Evolutionary conservation across 2,329 filamentous ascomycete genomes (phyloP).

Genomic region (Trichoderma guizhouense): DNA sequence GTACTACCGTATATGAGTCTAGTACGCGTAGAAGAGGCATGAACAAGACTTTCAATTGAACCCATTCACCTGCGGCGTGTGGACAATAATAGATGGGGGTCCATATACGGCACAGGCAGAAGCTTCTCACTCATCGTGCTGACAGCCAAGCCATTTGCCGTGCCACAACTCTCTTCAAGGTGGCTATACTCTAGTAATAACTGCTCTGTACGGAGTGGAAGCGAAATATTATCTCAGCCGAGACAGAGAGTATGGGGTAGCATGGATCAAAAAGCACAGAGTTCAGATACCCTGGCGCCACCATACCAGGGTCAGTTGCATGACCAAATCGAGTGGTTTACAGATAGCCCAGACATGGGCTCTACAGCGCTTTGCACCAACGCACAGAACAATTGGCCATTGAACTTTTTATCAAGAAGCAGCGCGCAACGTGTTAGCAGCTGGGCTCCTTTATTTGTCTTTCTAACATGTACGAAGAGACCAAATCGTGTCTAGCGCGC

Average conservation of each 20-base stretch:
- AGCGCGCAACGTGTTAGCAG: not conserved
- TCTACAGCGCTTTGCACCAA: not conserved
- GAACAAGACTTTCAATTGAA: not conserved
- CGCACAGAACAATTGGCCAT: not conserved
- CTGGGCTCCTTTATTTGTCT: not conserved
- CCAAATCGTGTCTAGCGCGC: not conserved
- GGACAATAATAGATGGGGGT: not conserved
- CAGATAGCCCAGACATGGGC: not conserved
- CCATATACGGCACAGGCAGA: not conserved
- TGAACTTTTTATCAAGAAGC: not conserved
- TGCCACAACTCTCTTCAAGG: not conserved
- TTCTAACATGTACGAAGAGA: not conserved
- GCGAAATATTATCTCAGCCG: not conserved
- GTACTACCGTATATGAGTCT: not conserved
- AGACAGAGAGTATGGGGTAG: constrained; percentile 10
- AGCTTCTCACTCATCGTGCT: not conserved
- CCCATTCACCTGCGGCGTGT: not conserved
- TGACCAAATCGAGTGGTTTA: constrained; percentile 10
- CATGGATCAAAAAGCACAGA: constrained; percentile 8
- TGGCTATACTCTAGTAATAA: not conserved
- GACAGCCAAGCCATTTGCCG: not conserved
- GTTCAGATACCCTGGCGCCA: not conserved
- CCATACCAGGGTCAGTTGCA: constrained; percentile 12
- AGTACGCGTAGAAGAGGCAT: not conserved
- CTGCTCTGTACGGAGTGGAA: not conserved